phyloP scores from a whole-genome alignment of 78 protist genomes.

The Protostelium mycophagum region DNA sequence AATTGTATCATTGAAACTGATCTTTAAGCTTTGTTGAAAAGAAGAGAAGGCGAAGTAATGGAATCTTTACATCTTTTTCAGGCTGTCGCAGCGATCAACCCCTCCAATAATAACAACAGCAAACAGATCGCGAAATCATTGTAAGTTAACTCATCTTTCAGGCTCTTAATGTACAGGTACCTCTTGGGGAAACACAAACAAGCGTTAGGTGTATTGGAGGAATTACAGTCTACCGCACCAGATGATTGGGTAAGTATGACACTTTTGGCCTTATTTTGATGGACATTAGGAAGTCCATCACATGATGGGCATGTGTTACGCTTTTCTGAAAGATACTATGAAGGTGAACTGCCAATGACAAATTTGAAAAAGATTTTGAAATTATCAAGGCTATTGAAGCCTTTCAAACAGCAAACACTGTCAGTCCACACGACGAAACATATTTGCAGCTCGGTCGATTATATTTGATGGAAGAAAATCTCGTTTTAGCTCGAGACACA shows the following conservation, averaged over 20 bases:
- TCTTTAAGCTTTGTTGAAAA: constrained; percentile 48
- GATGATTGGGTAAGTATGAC: constrained; percentile 30
- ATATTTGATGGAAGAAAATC: constrained; percentile 29
- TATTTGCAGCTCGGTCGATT: constrained; percentile 62
- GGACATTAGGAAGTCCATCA: constrained; percentile 51
- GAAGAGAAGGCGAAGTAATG: constrained; percentile 66
- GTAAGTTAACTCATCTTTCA: not conserved
- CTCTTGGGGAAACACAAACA: constrained; percentile 70
- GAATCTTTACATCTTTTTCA: constrained; percentile 78
- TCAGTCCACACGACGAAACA: constrained; percentile 59
- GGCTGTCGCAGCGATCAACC: constrained; percentile 46
- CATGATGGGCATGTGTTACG: constrained; percentile 70
- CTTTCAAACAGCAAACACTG: constrained; percentile 31
- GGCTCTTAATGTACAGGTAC: not conserved
- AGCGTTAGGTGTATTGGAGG: constrained; percentile 62
- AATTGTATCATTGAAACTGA: no score
- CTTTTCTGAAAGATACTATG: constrained; percentile 25
- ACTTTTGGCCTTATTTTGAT: not conserved
- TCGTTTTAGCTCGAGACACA: constrained; percentile 29
- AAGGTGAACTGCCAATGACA: not conserved
- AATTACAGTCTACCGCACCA: constrained; percentile 15
- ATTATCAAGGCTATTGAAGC: constrained; percentile 29
- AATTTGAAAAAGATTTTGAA: not conserved
- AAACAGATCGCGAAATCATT: constrained; percentile 77
- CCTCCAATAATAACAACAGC: constrained; percentile 38